phyloP scores from a whole-genome alignment of 1,284 basidiomycete species.

The Acaromyces ingoldii region DNA sequence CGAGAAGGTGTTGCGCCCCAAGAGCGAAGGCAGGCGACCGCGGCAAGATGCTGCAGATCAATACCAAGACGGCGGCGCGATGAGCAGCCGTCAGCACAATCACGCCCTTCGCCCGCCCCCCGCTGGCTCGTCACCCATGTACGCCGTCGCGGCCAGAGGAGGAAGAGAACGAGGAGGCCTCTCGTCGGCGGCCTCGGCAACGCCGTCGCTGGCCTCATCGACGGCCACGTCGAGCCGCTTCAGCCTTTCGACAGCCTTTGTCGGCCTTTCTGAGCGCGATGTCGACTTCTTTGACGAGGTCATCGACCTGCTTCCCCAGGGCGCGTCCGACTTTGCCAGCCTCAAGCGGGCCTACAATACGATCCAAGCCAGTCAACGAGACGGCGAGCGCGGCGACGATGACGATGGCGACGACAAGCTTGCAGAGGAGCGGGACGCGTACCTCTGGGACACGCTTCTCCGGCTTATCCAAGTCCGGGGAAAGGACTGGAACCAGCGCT shows the following conservation, averaged over 20 bases:
- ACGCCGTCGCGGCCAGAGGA: too few relatives aligned
- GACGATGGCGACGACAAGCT: too few relatives aligned
- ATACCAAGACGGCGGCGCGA: too few relatives aligned
- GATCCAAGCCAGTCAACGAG: constrained; percentile 4
- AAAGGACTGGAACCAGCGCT: constrained; percentile 37
- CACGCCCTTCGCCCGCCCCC: too few relatives aligned
- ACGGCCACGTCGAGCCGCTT: not conserved
- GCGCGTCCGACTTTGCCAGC: constrained; percentile 36
- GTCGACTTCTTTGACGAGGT: constrained; percentile 40
- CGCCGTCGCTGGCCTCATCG: too few relatives aligned
- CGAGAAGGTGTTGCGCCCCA: too few relatives aligned
- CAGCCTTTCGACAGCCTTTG: constrained; percentile 16
- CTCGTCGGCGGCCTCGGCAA: too few relatives aligned
- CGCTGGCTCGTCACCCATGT: too few relatives aligned
- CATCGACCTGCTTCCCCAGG: constrained; percentile 18
- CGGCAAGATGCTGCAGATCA: too few relatives aligned
- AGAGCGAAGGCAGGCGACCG: too few relatives aligned
- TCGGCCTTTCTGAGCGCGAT: constrained; percentile 22
- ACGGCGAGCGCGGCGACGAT: not conserved
- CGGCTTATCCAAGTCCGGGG: constrained; percentile 44
- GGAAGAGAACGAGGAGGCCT: too few relatives aligned
- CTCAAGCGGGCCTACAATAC: constrained; percentile 38
- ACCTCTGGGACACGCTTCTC: constrained; percentile 44
- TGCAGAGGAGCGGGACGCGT: constrained; percentile 17
- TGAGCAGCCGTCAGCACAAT: too few relatives aligned